Percentiles rank a stretch among this genome's conserved stretches.
These are phyloP conservation scores for Capsicum rhomboideum DNA, from an alignment of 257 asterid species.

Conservation along the genomic window DNA sequence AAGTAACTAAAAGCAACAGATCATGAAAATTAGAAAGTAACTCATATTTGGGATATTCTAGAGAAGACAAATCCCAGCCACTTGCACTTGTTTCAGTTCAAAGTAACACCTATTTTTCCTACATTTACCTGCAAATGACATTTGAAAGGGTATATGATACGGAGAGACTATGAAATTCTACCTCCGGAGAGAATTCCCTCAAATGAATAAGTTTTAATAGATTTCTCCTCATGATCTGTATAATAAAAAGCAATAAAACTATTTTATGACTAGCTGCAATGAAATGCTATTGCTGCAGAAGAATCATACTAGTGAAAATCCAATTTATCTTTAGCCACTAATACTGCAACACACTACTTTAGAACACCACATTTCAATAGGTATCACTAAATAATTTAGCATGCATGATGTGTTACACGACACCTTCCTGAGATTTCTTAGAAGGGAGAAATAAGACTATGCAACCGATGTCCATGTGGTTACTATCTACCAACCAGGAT, in stretches of 20 bases:
- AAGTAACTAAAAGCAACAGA: constrained; percentile 56
- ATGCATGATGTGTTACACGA: background rate
- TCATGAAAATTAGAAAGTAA: background rate
- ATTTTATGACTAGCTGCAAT: background rate
- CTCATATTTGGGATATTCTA: background rate
- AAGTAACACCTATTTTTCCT: background rate
- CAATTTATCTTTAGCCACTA: background rate
- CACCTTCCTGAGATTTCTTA: background rate
- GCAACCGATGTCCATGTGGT: background rate
- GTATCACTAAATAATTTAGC: no score
- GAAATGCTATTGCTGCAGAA: background rate
- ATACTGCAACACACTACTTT: background rate
- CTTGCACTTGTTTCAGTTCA: background rate
- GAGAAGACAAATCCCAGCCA: background rate
- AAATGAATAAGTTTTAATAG: constrained; percentile 70
- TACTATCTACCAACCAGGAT: background rate
- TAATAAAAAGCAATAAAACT: background rate
- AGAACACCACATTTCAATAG: background rate
- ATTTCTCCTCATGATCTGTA: constrained; percentile 94
- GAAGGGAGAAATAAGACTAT: background rate
- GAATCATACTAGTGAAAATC: background rate
- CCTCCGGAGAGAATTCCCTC: constrained; percentile 95
- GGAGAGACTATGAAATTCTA: constrained; percentile 48
- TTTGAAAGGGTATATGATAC: constrained; percentile 62
- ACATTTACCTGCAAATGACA: constrained; percentile 81